phyloP scores from a whole-genome alignment of 768 basidiomycete genomes.

The Hericium erinaceus region DNA sequence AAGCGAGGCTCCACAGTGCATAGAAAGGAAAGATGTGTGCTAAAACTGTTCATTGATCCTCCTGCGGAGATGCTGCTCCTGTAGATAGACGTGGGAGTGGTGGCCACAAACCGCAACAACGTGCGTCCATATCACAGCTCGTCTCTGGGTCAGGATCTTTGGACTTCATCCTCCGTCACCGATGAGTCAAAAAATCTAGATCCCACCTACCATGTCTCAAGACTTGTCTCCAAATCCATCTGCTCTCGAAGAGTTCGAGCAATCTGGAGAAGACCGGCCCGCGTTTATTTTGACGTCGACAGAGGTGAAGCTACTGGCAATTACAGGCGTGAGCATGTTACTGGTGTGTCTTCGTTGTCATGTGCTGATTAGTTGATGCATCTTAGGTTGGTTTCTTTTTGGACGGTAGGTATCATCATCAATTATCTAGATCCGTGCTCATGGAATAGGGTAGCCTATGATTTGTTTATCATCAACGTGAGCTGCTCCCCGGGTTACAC shows the following conservation, averaged over 20 bases:
- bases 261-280: constrained; percentile 22
- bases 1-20: too few species aligned
- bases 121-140: too few species aligned
- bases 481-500: background rate
- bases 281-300: constrained; percentile 33
- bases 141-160: too few species aligned
- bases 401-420: constrained; percentile 35
- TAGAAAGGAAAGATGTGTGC: too few species aligned
- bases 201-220: too few species aligned
- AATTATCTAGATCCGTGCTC: background rate
- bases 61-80: too few species aligned
- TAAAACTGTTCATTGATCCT: too few species aligned
- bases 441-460: constrained; percentile 39
- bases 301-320: constrained; percentile 52
- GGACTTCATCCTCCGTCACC: too few species aligned
- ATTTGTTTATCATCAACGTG: constrained; percentile 64
- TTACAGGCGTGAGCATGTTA: constrained; percentile 41
- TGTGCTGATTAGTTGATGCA: background rate
- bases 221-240: background rate
- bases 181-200: too few species aligned
- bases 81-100: too few species aligned
- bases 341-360: background rate
- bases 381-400: constrained; percentile 62
- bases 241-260: constrained; percentile 23
- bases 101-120: too few species aligned